Evolutionary conservation across 2,329 filamentous ascomycete genomes (phyloP), one percentile per base, ranked within the genome.

Genomic region (Colletotrichum sp.): DNA sequence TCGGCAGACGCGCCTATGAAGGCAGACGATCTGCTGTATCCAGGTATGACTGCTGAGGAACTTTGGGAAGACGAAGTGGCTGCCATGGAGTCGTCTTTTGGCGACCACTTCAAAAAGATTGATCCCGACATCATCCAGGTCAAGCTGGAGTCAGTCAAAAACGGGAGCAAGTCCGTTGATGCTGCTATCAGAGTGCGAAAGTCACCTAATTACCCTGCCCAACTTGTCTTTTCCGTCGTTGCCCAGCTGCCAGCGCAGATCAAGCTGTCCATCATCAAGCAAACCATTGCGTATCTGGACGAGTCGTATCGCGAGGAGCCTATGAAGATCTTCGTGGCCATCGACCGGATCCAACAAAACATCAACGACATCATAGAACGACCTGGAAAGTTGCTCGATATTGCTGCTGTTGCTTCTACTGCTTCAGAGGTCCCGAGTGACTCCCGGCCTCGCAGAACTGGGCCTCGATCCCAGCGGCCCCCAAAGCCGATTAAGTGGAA

Each of bases 291-390:
- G 6, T 92, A 96, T 81, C 93, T 96, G 3, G 87, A 92, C 66
- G 90, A 93, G 66, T 92, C 92, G 32, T 89, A 98, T 34, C 86
- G 93, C 16, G 96, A 95, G 28, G 95, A 98, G 81, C 94, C 95
- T 52, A 98, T 98, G 94, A 92, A 92, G 82, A 91, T 98, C 15
- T 99, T 96, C 84, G 95, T 95, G 78, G 89, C 98, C 15, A 90
- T 96, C 68, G 96, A 98, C 84, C 99, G 96, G 96, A 86, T 99
- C 6, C 96, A 99, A 82, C 92, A 94, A 78, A 93, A 96, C 78
- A 92, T 98, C 77, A 93, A 95, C 74, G 86, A 86, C n/a, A 95
- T 99, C 72, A 93, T 98, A 70, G 93, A 96, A 77, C 92, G 94
- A 74, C 97, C 97, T 1, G 97, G 96, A 3, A 94, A 91, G 77